Evolutionary conservation across 2,329 filamentous ascomycete species (phyloP).

Genomic region (Pseudogymnoascus sp.): DNA sequence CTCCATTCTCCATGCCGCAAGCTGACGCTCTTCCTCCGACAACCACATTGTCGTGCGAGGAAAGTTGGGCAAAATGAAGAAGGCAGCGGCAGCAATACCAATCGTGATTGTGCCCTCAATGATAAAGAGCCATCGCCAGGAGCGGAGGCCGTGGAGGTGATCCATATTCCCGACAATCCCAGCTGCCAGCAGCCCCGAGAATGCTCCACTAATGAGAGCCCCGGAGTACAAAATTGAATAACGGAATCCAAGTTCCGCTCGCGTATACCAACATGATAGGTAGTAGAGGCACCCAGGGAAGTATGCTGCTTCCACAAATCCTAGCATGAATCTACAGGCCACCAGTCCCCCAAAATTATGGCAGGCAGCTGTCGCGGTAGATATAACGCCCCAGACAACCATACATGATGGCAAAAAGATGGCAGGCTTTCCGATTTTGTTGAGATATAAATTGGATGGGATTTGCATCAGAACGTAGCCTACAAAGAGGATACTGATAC

Average conservation of each 20-base stretch:
- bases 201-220: constrained; percentile 61
- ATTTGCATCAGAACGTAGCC: constrained; percentile 31
- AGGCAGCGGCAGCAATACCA: constrained; percentile 46
- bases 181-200: constrained; percentile 56
- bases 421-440: constrained; percentile 40
- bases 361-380: constrained; percentile 39
- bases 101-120: constrained; percentile 59
- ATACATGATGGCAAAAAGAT: constrained; percentile 44
- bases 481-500: constrained; percentile 33
- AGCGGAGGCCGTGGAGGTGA: constrained; percentile 44
- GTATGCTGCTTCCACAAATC: constrained; percentile 47
- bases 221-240: constrained; percentile 61
- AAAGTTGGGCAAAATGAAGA: constrained; percentile 59
- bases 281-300: constrained; percentile 57
- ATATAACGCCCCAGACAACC: constrained; percentile 42
- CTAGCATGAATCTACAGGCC: constrained; percentile 40
- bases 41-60: constrained; percentile 52
- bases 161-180: constrained; percentile 61
- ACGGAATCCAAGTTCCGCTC: constrained; percentile 57
- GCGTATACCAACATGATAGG: constrained; percentile 59
- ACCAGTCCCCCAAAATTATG: constrained; percentile 39
- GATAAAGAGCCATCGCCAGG: constrained; percentile 63
- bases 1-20: constrained; percentile 53
- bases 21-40: constrained; percentile 44
- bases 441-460: constrained; percentile 40